Evolutionary conservation across 2,329 filamentous ascomycete species (phyloP), one percentile per base, ranked within the genome.

Genomic region (Talaromyces sp.): DNA sequence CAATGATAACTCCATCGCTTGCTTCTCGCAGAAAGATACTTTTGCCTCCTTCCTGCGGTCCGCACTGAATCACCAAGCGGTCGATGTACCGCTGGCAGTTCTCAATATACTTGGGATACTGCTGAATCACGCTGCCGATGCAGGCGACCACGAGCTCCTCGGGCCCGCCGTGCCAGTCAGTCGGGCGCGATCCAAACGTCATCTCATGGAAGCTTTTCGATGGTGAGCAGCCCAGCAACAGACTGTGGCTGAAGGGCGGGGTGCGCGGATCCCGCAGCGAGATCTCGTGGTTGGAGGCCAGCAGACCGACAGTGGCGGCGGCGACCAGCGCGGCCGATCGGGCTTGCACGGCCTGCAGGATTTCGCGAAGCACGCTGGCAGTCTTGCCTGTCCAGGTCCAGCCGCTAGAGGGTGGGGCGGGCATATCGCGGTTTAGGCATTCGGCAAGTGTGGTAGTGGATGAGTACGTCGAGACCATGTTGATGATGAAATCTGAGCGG

Each of bases 91-190:
- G 66, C 70, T 90, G 87, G 65, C 86, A 89, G 61, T 88, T 86
- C 52, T 76, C 72, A 31, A 88, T 75, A 71, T 89, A 90, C 66
- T 88, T 80, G 54, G 89, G 88, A 68, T 90, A 90, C 66, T 88
- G 85, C 10, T 85, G 83, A 59, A 91, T 91, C 69, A 88, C 90
- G 9, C 88, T 87, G 24, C 89, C 89, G 0, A 89, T 90, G 69
- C 90, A 91, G 1, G 88, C 89, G 26, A 91, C 87, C 1, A 62
- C 60, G 31, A 62, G 38, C 31, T 62, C 60, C 32, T 62, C 60
- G 4, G 60, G 60, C 2, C 60, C 60, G 24, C 60, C 60, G n/a
- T 41, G 55, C 60, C 60, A 62, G 14, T 59, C 53, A 11, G 29
- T 21, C 10, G 56, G 24, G 5, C 51, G 21, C 6, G 46, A 41